Conservation (phyloP, 805 yeast genomes). For the Candida methanosorbosa region DNA sequence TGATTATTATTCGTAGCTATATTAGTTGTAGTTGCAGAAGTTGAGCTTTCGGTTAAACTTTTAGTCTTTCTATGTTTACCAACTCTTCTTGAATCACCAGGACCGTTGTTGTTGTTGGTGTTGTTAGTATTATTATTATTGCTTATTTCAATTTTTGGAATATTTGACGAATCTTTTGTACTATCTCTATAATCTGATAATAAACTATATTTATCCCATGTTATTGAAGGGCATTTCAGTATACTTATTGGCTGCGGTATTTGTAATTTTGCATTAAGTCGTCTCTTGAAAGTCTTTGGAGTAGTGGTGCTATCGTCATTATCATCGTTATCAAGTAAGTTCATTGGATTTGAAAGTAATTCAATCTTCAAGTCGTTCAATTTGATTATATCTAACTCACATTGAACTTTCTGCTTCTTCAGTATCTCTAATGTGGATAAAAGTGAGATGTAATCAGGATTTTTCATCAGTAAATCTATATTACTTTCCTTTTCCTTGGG, state of each 20-base stretch:
- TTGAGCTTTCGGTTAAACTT: no score
- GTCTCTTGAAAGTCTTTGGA: no score
- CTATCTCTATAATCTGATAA: no score
- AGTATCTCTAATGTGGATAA: slow-evolving; percentile 8
- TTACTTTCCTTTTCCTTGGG: neutral
- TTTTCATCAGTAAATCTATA: no score
- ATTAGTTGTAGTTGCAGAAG: no score
- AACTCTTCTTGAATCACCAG: no score
- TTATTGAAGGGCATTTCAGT: slow-evolving; percentile 4
- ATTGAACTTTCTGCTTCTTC: slow-evolving; percentile 5
- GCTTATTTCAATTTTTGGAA: neutral
- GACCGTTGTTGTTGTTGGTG: neutral
- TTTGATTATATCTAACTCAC: slow-evolving; percentile 5
- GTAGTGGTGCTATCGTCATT: no score
- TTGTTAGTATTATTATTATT: neutral
- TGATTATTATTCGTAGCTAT: no score
- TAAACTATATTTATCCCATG: slow-evolving; percentile 7
- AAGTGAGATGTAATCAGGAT: slow-evolving; percentile 9
- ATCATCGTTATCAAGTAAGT: slow-evolving; percentile 4
- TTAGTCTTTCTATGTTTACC: slow-evolving; percentile 1
- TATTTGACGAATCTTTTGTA: neutral
- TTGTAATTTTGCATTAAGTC: neutral
- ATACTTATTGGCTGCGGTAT: slow-evolving; percentile 8
- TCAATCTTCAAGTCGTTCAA: slow-evolving; percentile 3
- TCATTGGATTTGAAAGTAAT: slow-evolving; percentile 5